Base-by-base conservation (phyloP, 2,329 filamentous ascomycete genomes). In the Escovopsis sp. region DNA sequence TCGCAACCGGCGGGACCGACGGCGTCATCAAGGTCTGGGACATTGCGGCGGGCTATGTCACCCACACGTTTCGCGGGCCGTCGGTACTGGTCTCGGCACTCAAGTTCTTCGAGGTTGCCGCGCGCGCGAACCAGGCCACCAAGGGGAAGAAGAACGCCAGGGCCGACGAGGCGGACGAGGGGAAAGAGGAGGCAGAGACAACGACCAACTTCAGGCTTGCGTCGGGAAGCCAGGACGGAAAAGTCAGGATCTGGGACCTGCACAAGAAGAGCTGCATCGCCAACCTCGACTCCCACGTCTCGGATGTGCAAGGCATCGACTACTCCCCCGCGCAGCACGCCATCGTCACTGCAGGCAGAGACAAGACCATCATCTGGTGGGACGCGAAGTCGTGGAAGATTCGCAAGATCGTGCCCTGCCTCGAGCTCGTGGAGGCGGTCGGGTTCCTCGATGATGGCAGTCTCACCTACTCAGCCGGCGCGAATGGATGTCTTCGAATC, bases 1-100 rank as follows among this genome's bases (percentile, higher is more conserved):
- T 98, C 35, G 91, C 88, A 13, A 96, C 89, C 13, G 91, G 93
- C 47, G 85, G 84, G 39, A 88, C 91, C 4, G 91, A 98, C 57
- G 91, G 91, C 20, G 76, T 83, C 1, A 84, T 96, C 53, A 98
- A 98, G 61, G 81, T 98, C 40, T 98, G 89, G 89, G 91, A 98
- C 62, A 86, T 98, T 45, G 70, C 72, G 39, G 85, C 81, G 36
- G 91, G 91, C 16, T 96, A 84, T 60, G 79, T 87, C 29, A 98
- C 93, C 25, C 91, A 98, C 61, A 94, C 86, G 1, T 94, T 98
- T 61, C 83, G 89, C 51, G 88, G 88, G 1, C 89, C 94, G 43
- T 87, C 87, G 45, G 88, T 91, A 9, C 73, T 98, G 16, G 76
- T 98, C 5, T 94, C 91, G 11, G 86, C 91, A 0, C 68, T 98